A percentile compares a stretch with the other conserved stretches of the same genome.
phyloP scores from a whole-genome alignment of 2,329 filamentous ascomycete genomes.

The Aspergillus fructus region DNA sequence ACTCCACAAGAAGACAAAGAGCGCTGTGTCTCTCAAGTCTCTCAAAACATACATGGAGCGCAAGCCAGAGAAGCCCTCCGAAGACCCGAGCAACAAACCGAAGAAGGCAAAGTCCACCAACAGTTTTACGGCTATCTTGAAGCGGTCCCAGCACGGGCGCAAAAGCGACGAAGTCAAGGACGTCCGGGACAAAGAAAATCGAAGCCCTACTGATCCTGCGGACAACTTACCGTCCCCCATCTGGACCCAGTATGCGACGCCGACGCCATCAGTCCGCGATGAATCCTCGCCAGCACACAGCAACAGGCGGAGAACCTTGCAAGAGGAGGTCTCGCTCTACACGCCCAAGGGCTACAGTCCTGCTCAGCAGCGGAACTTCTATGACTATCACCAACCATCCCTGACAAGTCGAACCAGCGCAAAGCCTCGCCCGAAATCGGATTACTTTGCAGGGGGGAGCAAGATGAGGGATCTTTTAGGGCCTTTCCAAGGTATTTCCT shows the following conservation, averaged over 20 bases:
- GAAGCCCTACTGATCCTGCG: conserved; percentile 56
- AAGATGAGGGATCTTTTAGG: conserved; percentile 38
- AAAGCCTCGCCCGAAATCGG: conserved; percentile 54
- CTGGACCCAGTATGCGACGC: conserved; percentile 70
- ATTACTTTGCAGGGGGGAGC: conserved; percentile 44
- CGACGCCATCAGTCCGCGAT: conserved; percentile 37
- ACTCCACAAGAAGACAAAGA: conserved; percentile 55
- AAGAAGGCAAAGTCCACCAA: conserved; percentile 80
- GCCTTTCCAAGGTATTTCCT: conserved; percentile 26
- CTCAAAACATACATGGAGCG: conserved; percentile 48
- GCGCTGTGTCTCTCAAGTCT: conserved; percentile 54
- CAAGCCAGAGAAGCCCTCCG: conserved; percentile 31
- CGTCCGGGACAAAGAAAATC: conserved; percentile 78
- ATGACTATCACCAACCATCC: conserved; percentile 50
- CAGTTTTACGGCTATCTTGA: conserved; percentile 75
- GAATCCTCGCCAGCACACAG: conserved; percentile 40
- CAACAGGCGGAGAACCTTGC: conserved; percentile 45
- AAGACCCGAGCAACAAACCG: conserved; percentile 43
- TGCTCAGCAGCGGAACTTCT: conserved; percentile 62
- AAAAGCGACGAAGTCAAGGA: conserved; percentile 56
- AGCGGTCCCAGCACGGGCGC: conserved; percentile 68
- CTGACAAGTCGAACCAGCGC: conserved; percentile 39
- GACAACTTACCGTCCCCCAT: conserved; percentile 65
- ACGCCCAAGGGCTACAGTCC: conserved; percentile 61
- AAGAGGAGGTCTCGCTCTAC: conserved; percentile 59